Percentiles rank a stretch among this genome's conserved stretches.
Evolutionary conservation across 164 flowering plant genomes (phyloP).

Genomic region (Macadamia integrifolia): DNA sequence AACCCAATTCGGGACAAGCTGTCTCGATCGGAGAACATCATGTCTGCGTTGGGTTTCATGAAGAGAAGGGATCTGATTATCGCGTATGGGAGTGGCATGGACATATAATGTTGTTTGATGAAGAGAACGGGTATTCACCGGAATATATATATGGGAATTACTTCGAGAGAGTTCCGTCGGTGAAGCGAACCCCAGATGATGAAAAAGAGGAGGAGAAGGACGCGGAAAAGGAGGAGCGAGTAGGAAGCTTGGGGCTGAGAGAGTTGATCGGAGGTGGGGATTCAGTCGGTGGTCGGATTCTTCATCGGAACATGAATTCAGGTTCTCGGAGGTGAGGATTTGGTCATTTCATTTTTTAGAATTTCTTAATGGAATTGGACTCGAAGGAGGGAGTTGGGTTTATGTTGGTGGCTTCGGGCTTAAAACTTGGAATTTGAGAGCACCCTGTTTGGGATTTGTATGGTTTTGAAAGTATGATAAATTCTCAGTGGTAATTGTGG

Average conservation of each 20-base stretch:
- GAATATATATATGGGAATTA: slow-evolving; percentile 96
- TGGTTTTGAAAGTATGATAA: no score
- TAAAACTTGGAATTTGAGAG: no score
- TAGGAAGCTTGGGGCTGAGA: slow-evolving; percentile 54
- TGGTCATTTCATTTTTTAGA: not conserved
- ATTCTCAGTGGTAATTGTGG: no score
- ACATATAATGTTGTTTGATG: slow-evolving; percentile 84
- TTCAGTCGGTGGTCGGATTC: slow-evolving; percentile 41
- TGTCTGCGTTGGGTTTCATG: slow-evolving; percentile 75
- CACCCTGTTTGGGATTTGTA: no score
- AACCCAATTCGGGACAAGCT: slow-evolving; percentile 92
- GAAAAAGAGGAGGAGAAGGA: slow-evolving; percentile 19
- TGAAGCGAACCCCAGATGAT: slow-evolving; percentile 4
- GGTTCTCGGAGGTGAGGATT: slow-evolving; percentile 39
- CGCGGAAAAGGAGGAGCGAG: slow-evolving; percentile 29
- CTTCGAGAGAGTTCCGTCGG: slow-evolving; percentile 50
- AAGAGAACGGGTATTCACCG: slow-evolving; percentile 67
- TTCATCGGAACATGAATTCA: slow-evolving; percentile 57
- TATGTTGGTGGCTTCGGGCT: no score
- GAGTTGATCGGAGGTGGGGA: slow-evolving; percentile 58
- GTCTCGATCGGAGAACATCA: slow-evolving; percentile 77
- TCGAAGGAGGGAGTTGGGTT: no score
- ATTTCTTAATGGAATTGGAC: no score
- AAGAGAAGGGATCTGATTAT: slow-evolving; percentile 61
- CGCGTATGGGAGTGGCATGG: slow-evolving; percentile 99